Evolutionary conservation across 176 grass and related monocot genomes (phyloP).

Genomic region (Cenchrus americanus): DNA sequence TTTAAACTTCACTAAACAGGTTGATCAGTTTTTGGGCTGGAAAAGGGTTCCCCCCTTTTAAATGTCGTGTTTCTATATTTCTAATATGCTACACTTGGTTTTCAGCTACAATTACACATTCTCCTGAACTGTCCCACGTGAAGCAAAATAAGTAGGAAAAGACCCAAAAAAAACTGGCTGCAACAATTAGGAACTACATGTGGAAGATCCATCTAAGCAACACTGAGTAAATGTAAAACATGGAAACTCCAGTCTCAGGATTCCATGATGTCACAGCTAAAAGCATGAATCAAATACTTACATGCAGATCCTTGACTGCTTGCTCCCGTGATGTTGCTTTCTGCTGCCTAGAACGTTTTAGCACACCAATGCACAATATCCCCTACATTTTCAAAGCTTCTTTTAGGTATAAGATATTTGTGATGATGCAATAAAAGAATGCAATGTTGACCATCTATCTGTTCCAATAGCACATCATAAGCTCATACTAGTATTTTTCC

Average conservation of each 20-base stretch:
- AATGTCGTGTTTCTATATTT: not conserved
- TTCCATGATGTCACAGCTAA: conserved; percentile 11
- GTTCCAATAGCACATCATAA: not conserved
- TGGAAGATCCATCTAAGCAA: not conserved
- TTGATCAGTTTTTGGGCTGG: not conserved
- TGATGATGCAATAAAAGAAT: conserved; percentile 10
- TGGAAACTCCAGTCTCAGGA: not conserved
- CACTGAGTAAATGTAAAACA: not conserved
- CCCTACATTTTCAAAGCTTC: conserved; percentile 65
- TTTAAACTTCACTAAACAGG: not conserved
- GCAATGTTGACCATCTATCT: conserved; percentile 6
- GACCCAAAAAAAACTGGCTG: not conserved
- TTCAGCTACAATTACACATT: conserved; percentile 2
- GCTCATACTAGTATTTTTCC: not conserved
- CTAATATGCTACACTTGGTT: not conserved
- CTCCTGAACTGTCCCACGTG: not conserved
- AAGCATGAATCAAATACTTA: conserved; percentile 42
- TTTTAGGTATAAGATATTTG: conserved; percentile 2
- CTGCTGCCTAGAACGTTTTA: conserved; percentile 73
- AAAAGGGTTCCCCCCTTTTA: not conserved
- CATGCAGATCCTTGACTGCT: conserved; percentile 82
- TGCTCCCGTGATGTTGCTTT: conserved; percentile 76
- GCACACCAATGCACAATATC: conserved; percentile 76
- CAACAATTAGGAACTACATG: not conserved
- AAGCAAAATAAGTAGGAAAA: not conserved